Evolutionary conservation across 1,139 yeast genomes (phyloP), one percentile per base, ranked within the genome.

Genomic region (Scheffersomyces segobiensis): DNA sequence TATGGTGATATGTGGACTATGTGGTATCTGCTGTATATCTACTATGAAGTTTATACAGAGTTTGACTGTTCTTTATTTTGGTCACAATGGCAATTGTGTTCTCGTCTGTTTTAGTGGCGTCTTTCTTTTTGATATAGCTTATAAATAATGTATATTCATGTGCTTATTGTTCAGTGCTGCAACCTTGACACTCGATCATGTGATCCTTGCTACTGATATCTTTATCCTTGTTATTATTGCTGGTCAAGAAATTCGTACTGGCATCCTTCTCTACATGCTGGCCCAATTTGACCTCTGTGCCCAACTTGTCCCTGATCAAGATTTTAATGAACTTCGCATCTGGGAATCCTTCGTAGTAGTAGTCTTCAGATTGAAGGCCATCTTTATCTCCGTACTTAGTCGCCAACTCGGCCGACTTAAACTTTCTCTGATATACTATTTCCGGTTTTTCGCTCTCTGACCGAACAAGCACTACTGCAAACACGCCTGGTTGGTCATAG

Each of bases 291-390:
- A 51, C 49, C 14, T 50, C 52, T 0, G 76, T 76, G 49, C 62
- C 64, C 22, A 80, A 65, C 53, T 70, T 65, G 54, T 76, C 71
- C 32, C 80, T 68, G 21, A 80, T 66, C 57, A 80, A 69, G 32
- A 69, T 63, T 60, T 80, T 80, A 55, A 80, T 62, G 53, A 79
- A 71, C 63, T 80, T 80, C 17, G 81, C 73, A 61, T 80, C 84
- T 2, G 84, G 84, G 56, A 80, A 80, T 52, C 84, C 84, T 54
- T 79, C 84, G 62, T 72, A 76, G 58, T 71, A 72, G 65, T 71
- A 78, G 0, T 62, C 63, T 49, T 72, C 78, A n/a, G 63, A 59
- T 59, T 76, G 80, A 22, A 62, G 61, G 0, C 68, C 68, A 46
- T 65, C 68, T n/a, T 46, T 46, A 46, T 64, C 66, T 10, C 68